Evolutionary conservation across 2,329 filamentous ascomycete genomes (phyloP).

Genomic region (Mariannaea sp.): DNA sequence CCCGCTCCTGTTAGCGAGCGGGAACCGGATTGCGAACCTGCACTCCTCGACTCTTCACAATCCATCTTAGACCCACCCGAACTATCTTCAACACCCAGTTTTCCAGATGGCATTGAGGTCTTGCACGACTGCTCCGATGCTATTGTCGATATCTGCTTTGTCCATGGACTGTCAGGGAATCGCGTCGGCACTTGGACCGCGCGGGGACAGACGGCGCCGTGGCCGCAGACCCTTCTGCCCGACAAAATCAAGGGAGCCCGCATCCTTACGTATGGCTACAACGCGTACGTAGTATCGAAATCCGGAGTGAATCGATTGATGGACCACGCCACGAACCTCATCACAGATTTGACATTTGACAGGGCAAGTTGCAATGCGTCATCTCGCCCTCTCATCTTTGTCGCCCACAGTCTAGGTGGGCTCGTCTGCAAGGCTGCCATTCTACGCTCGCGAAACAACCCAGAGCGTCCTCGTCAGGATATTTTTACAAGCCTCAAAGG

Average conservation of each 20-base stretch:
- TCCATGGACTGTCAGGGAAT: conserved; percentile 49
- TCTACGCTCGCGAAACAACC: conserved; percentile 38
- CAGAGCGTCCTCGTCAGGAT: conserved; percentile 36
- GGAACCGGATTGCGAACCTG: no score
- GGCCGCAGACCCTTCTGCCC: conserved; percentile 43
- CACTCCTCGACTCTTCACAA: no score
- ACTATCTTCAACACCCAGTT: neutral
- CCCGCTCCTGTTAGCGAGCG: no score
- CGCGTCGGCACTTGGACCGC: conserved; percentile 47
- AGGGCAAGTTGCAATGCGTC: conserved; percentile 24
- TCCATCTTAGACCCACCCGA: no score
- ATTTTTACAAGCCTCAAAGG: conserved; percentile 38
- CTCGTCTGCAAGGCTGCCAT: conserved; percentile 47
- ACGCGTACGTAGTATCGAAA: conserved; percentile 37
- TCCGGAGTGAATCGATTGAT: conserved; percentile 32
- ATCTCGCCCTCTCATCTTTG: conserved; percentile 40
- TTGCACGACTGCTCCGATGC: conserved; percentile 16
- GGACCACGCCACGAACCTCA: conserved; percentile 40
- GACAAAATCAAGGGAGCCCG: conserved; percentile 38
- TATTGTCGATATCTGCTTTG: conserved; percentile 41
- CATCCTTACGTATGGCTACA: conserved; percentile 48
- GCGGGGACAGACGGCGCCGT: conserved; percentile 34
- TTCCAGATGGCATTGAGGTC: conserved; percentile 21
- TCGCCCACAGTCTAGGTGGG: conserved; percentile 47
- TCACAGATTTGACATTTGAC: conserved; percentile 36